These are phyloP conservation scores for Incumbomyces lentus DNA, from an alignment of 2,329 filamentous ascomycete genomes.

Conservation along the genomic window DNA sequence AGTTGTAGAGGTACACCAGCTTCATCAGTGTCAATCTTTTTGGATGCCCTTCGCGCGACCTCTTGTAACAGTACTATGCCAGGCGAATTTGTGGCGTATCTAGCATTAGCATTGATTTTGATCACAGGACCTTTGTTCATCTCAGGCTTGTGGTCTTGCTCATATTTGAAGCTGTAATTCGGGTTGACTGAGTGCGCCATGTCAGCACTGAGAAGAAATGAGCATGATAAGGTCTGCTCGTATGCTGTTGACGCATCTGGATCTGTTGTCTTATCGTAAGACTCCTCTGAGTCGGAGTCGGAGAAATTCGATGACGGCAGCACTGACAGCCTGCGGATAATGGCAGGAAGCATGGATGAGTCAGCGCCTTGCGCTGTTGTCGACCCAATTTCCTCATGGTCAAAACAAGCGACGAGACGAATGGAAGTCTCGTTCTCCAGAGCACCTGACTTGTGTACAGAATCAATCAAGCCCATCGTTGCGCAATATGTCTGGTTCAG, in stretches of 20 bases:
- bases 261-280: slow-evolving; percentile 52
- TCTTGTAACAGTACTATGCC: slow-evolving; percentile 90
- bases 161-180: slow-evolving; percentile 88
- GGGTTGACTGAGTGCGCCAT: slow-evolving; percentile 97
- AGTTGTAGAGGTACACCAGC: slow-evolving; percentile 79
- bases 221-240: slow-evolving; percentile 82
- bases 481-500: slow-evolving; percentile 93
- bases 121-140: slow-evolving; percentile 96
- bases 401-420: slow-evolving; percentile 86
- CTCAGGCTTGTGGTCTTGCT: slow-evolving; percentile 77
- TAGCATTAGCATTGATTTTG: slow-evolving; percentile 95
- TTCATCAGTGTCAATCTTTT: slow-evolving; percentile 42
- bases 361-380: slow-evolving; percentile 86
- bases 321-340: slow-evolving; percentile 76
- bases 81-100: slow-evolving; percentile 92
- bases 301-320: slow-evolving; percentile 52
- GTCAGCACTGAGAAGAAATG: slow-evolving; percentile 89
- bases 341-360: slow-evolving; percentile 79
- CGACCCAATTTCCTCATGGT: slow-evolving; percentile 95
- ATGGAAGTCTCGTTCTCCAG: slow-evolving; percentile 71
- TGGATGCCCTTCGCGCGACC: slow-evolving; percentile 52
- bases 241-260: slow-evolving; percentile 66
- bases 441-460: slow-evolving; percentile 51
- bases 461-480: slow-evolving; percentile 73
- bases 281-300: slow-evolving; percentile 47